Base-by-base conservation (phyloP, 306 rosid genomes). In the Glycine latifolia region DNA sequence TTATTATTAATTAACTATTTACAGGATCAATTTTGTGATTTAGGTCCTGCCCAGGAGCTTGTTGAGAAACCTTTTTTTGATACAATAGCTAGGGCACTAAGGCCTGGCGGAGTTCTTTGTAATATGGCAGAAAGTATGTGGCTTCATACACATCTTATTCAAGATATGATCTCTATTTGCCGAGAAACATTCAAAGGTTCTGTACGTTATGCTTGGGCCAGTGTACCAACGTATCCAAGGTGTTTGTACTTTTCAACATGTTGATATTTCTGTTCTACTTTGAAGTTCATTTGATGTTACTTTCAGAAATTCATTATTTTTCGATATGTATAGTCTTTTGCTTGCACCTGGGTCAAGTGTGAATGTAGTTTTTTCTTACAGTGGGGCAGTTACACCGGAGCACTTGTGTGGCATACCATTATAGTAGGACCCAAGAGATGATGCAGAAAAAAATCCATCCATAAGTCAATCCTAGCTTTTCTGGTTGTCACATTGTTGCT, bases 51-150 rank as follows among this genome's bases (percentile, higher is more conserved):
- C n/a, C 98, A 89, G 83, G 98, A 93, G 79, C 97, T 96, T 77
- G 97, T 96, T 47, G 99, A 93, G 92, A 93, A 87, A 86, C 99
- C 99, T 6, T 96, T 96, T 89, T 96, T 96, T 85, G 92, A 89
- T 73, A 92, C 89, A n/a, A 84, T 90, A 84, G 96, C 99, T n/a
- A 88, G 61, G 84, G 97, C 99, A 79, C 88, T 96, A 74, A 88
- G 96, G 84, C 94, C 97, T 49, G 99, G 98, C 2, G 99, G 99
- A 53, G 97, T 96, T 72, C 94, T 96, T 46, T 96, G 99, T 81
- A 96, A 96, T 83, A 96, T 96, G 99, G 97, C 98, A 10, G 99
- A 96, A 86, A 96, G 99, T 74, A 91, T 96, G 97, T 96, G 99
- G 99, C 99, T 96, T 55, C 99, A 96, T 75, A 93, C 99, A 20